Base-by-base conservation (phyloP, 345 rosid genomes). In the Aquilaria malaccensis region DNA sequence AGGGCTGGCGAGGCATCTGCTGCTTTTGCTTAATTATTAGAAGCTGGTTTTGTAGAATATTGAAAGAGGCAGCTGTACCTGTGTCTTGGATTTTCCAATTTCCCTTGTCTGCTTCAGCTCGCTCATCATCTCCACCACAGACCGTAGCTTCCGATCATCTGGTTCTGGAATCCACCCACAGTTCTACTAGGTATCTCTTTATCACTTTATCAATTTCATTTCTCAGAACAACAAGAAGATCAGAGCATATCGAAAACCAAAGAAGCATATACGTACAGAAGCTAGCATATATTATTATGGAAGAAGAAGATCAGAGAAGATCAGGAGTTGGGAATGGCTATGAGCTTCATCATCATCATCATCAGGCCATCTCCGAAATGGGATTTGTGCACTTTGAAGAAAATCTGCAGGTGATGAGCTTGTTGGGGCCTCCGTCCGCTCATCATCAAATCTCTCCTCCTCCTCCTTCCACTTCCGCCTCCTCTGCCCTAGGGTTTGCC, bases 301-400 rank as follows among this genome's bases (percentile, higher is more conserved):
- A 11, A 49, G 41, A 55, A 2, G 3, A 15, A 30, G 43, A 37
- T 37, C 43, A 9, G 3, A 58, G 10, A 9, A 57, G 51, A 59
- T 31, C 37, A 33, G 12, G 11, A 50, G 12, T 33, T 11, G 62
- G n/a, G 31, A 15, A 37, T 9, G 43, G 43, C 7, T 37, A 37
- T 3, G 43, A 37, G 43, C 7, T 37, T 37, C 43, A 37, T 37
- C 43, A 37, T 9, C 43, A 3, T 9, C 43, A 37, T 2, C 70
- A 89, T 30, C 82, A 77, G 55, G 62, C 83, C 59, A 81, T 86
- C 64, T 82, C 79, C 33, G 91, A 82, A 51, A 87, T 91, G 86
- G 83, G 87, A 14, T 90, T 90, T 61, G 76, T 82, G 15, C 95
- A 83, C 31, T 87, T 81, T 58, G 91, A 91, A 71, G 97, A 87